A percentile compares a stretch with the other conserved stretches of the same genome.
Conservation (phyloP, 768 basidiomycete genomes). For the Tylopilus subfusipes region DNA sequence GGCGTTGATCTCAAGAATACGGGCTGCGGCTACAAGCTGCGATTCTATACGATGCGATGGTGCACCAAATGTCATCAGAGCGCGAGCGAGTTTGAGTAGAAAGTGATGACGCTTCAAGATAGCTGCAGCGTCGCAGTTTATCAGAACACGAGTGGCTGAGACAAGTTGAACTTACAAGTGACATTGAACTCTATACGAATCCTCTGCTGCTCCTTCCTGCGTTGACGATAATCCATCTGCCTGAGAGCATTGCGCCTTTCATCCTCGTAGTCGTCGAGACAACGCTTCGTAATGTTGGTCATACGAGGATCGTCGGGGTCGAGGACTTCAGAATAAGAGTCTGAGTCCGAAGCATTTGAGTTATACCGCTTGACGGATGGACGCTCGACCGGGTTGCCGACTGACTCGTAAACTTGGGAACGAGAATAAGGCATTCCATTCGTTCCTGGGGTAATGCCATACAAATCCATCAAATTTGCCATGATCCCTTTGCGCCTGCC, state of each 20-base stretch:
- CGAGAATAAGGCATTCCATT: constrained; percentile 27
- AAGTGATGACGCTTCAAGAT: constrained; percentile 82
- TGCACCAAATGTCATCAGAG: constrained; percentile 89
- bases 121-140: constrained; percentile 39
- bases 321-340: constrained; percentile 46
- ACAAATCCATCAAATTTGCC: constrained; percentile 31
- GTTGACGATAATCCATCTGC: constrained; percentile 63
- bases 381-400: constrained; percentile 7
- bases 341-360: constrained; percentile 42
- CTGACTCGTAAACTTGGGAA: constrained; percentile 17
- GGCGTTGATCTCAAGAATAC: constrained; percentile 86
- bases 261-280: constrained; percentile 58
- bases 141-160: constrained; percentile 1
- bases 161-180: constrained; percentile 46
- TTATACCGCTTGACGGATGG: constrained; percentile 32
- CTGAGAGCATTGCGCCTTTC: constrained; percentile 57
- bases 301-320: constrained; percentile 74
- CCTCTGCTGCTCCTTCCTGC: constrained; percentile 61
- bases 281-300: constrained; percentile 50
- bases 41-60: constrained; percentile 94
- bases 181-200: constrained; percentile 74
- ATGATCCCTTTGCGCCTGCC: constrained; percentile 27
- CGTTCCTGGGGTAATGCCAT: constrained; percentile 22
- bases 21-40: constrained; percentile 83
- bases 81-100: constrained; percentile 77